Conservation (phyloP, 306 rosid genomes). For the Cucumis cinereus region DNA sequence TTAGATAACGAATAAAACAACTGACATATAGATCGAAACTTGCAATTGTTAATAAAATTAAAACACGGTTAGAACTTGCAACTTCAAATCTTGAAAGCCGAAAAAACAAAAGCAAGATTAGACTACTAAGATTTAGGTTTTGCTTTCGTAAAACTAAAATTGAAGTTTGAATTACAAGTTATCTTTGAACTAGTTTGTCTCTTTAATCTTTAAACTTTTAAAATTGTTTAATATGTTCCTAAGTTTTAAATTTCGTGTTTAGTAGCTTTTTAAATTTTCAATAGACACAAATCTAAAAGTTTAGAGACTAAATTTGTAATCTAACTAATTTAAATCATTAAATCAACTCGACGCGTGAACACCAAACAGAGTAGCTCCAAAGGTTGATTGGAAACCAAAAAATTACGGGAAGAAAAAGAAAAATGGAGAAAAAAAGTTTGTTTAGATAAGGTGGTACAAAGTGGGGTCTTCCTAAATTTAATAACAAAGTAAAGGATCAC, state of each 20-base stretch:
- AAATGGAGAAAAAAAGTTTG: not conserved
- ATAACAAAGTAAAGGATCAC: not conserved
- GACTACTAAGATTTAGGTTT: not conserved
- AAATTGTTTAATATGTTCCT: no score
- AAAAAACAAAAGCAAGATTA: not conserved
- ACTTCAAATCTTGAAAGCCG: not conserved
- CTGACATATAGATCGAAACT: no score
- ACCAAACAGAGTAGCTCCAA: not conserved
- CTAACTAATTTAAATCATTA: not conserved
- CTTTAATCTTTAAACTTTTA: no score
- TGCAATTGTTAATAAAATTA: not conserved
- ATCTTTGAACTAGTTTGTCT: no score
- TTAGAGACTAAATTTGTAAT: no score
- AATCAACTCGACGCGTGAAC: not conserved
- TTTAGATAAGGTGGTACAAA: not conserved
- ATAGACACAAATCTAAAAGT: no score
- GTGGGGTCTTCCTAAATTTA: not conserved
- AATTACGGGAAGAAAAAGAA: not conserved
- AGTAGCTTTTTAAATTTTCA: no score
- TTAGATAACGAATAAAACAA: no score
- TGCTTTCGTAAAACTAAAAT: not conserved
- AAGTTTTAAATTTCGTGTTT: no score
- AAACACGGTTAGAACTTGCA: not conserved
- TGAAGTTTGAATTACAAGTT: no score
- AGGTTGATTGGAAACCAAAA: not conserved